Evolutionary conservation across 139 green algal species (phyloP).

Genomic region (Coelastrella sp.): DNA sequence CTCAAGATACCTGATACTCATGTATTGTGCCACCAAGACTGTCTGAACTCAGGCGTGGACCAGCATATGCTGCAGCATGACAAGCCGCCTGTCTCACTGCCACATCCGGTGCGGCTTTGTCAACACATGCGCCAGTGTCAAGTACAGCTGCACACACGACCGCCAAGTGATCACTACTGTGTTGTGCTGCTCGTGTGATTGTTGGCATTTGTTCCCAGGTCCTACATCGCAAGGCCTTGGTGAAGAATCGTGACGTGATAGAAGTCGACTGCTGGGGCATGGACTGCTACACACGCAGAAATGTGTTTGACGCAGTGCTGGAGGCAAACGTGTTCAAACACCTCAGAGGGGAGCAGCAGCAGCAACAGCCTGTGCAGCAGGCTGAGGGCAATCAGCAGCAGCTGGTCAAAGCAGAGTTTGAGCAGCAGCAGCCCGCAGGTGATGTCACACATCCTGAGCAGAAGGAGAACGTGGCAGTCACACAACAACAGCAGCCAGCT

Average conservation of each 20-base stretch:
- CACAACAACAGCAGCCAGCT: not conserved
- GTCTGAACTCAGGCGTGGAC: too few species aligned
- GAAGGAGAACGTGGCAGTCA: not conserved
- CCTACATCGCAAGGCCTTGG: not conserved
- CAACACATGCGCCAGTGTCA: too few species aligned
- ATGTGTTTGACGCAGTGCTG: slow-evolving; percentile 78
- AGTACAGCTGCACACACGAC: too few species aligned
- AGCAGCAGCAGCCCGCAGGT: slow-evolving; percentile 10
- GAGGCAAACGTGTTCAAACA: slow-evolving; percentile 55
- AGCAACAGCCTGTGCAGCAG: slow-evolving; percentile 20
- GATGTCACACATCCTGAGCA: not conserved
- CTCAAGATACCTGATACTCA: too few species aligned
- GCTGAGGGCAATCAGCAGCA: slow-evolving; percentile 7
- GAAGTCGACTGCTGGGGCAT: slow-evolving; percentile 90
- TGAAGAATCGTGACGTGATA: slow-evolving; percentile 66
- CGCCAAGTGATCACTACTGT: not conserved
- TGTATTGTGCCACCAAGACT: too few species aligned
- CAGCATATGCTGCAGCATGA: too few species aligned
- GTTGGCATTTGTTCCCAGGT: slow-evolving; percentile 8
- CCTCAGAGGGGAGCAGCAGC: slow-evolving; percentile 28
- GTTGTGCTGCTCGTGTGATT: not conserved
- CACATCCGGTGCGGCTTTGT: too few species aligned
- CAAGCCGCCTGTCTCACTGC: too few species aligned
- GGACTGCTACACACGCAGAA: slow-evolving; percentile 88
- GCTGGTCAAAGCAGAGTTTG: not conserved